Base-by-base conservation (phyloP, 2,329 filamentous ascomycete species). In the Paraphaeosphaeria minitans region DNA sequence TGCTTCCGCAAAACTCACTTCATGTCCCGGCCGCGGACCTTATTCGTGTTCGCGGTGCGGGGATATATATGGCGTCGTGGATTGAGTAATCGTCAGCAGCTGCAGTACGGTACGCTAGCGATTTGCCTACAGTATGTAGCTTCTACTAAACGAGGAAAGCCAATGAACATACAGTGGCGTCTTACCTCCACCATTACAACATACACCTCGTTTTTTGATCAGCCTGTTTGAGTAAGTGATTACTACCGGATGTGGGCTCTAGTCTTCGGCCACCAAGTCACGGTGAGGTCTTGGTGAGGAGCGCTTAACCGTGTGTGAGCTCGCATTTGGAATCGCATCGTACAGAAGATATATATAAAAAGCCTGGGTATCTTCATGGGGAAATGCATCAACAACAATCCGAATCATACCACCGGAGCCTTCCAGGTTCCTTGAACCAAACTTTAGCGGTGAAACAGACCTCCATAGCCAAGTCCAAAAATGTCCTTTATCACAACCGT, bases 401-500 rank as follows among this genome's bases (percentile, higher is more conserved):
- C 43, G 22, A 29, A 43, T 12, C 10, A n/a, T 12, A 46, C 27
- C 13, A 46, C 7, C 10, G 13, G 9, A 31, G 16, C 2, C 43
- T 2, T 29, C 12, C 14, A 21, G 19, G 22, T 22, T 22, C 10
- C 24, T 16, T 29, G 12, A 21, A 46, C 12, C 27, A 4, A 21
- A 46, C 12, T 16, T 16, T 13, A n/a, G n/a, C 37, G 19, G 37
- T 19, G 22, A 16, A 29, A 12, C 10, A 3, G 4, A 43, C 22
- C 53, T 29, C 22, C 19, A 46, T n/a, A n/a, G n/a, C n/a, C n/a
- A n/a, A n/a, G n/a, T 6, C 13, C 21, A 37, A 56, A 19, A 14
- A 68, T 68, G 66, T 59, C 59, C 13, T 61, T 64, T 53, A 52
- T 63, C 39, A 63, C 54, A 29, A 63, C 65, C 22, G 21, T 62